Percentiles rank a stretch among this genome's conserved stretches.
These are phyloP conservation scores for Pelargonium hybrid DNA, from an alignment of 441 rosid genomes.

Conservation along the genomic window DNA sequence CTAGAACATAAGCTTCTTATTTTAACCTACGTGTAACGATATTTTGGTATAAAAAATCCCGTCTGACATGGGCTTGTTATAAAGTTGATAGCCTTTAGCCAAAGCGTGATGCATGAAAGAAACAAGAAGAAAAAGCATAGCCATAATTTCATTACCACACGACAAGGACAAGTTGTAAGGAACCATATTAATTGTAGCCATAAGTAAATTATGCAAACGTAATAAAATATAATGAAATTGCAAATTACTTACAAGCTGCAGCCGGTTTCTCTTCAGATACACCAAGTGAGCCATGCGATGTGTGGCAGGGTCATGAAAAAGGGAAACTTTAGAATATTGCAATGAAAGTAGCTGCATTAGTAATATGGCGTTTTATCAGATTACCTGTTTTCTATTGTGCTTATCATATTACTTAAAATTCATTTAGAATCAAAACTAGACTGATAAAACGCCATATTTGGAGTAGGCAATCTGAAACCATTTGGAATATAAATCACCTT, in stretches of 20 bases:
- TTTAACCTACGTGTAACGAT: neutral
- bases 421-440: neutral
- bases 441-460: neutral
- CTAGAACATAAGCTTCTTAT: neutral
- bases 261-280: slow-evolving; percentile 89
- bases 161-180: slow-evolving; percentile 4
- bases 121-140: neutral
- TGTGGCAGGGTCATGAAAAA: neutral
- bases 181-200: neutral
- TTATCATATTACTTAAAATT: neutral
- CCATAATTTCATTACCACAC: neutral
- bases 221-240: neutral
- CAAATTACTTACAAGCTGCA: slow-evolving; percentile 64
- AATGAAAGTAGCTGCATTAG: too few species aligned
- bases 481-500: slow-evolving; percentile 38
- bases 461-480: neutral
- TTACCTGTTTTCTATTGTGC: neutral
- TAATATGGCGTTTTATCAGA: too few species aligned
- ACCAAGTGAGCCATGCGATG: slow-evolving; percentile 31
- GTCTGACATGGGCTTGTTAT: neutral
- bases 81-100: neutral
- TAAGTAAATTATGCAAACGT: neutral
- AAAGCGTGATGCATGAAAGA: neutral
- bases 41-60: neutral
- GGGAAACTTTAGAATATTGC: neutral